Percentiles rank a stretch among this genome's conserved stretches.
phyloP scores from a whole-genome alignment of 805 yeast genomes.

The Starmerella bacillaris region DNA sequence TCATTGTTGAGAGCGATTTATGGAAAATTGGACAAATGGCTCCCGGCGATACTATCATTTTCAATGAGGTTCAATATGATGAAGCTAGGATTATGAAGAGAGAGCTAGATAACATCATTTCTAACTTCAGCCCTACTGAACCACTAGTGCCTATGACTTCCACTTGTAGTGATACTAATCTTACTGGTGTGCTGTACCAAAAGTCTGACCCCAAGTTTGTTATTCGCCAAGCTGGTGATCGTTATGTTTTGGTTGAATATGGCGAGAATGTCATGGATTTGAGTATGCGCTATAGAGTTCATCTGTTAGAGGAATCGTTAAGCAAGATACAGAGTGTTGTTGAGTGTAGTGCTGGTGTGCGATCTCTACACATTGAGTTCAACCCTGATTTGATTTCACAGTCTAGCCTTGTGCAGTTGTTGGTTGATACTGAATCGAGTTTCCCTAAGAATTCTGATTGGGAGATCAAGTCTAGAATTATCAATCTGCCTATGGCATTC shows the following conservation, averaged over 20 bases:
- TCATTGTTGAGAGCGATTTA: slow-evolving; percentile 86
- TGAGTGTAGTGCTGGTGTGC: slow-evolving; percentile 94
- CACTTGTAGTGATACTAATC: slow-evolving; percentile 55
- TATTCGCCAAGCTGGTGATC: slow-evolving; percentile 93
- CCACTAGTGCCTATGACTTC: slow-evolving; percentile 48
- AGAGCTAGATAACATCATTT: slow-evolving; percentile 34
- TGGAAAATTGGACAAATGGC: slow-evolving; percentile 98
- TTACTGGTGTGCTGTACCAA: slow-evolving; percentile 63
- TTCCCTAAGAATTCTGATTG: slow-evolving; percentile 49
- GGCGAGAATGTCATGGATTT: slow-evolving; percentile 80
- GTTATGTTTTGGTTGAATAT: slow-evolving; percentile 78
- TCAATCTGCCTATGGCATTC: slow-evolving; percentile 87
- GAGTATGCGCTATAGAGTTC: slow-evolving; percentile 68
- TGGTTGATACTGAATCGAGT: slow-evolving; percentile 39
- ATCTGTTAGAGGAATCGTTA: slow-evolving; percentile 57
- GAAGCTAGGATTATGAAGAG: slow-evolving; percentile 47
- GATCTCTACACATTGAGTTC: slow-evolving; percentile 81
- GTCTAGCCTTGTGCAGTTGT: slow-evolving; percentile 37
- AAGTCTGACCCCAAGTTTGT: slow-evolving; percentile 52
- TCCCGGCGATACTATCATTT: slow-evolving; percentile 75
- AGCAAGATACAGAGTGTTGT: slow-evolving; percentile 56
- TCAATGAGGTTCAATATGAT: slow-evolving; percentile 57
- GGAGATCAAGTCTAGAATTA: slow-evolving; percentile 66
- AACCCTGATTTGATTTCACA: slow-evolving; percentile 50
- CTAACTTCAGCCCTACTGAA: slow-evolving; percentile 33